Conservation (phyloP, 768 basidiomycete species). For the Leucogyrophana mollusca region DNA sequence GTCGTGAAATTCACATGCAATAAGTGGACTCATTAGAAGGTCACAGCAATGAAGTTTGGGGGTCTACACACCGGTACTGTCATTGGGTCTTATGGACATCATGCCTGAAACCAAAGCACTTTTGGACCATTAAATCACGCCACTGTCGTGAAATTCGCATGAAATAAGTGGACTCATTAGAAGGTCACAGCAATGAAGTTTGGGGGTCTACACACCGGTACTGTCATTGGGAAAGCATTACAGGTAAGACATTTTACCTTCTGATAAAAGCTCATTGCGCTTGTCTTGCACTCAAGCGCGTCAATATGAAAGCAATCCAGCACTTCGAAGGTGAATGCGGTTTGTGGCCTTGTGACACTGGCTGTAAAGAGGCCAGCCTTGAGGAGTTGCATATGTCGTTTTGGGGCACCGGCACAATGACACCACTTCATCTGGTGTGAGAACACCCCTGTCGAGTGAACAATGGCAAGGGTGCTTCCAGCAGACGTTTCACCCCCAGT, state of each 20-base stretch:
- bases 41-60: no score
- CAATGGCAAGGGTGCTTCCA: no score
- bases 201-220: background rate
- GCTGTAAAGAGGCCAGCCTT: slow-evolving; percentile 11
- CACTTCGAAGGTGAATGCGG: slow-evolving; percentile 19
- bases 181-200: slow-evolving; percentile 2
- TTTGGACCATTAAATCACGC: background rate
- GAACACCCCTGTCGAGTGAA: slow-evolving; percentile 5
- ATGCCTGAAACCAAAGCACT: background rate
- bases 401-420: background rate
- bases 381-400: slow-evolving; percentile 19
- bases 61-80: no score
- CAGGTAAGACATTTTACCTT: background rate
- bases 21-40: no score
- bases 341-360: slow-evolving; percentile 8
- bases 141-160: slow-evolving; percentile 1
- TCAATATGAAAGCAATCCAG: slow-evolving; percentile 20
- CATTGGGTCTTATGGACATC: background rate
- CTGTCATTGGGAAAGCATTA: slow-evolving; percentile 1
- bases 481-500: no score
- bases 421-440: slow-evolving; percentile 1
- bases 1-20: background rate
- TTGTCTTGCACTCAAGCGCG: slow-evolving; percentile 13
- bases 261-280: slow-evolving; percentile 2
- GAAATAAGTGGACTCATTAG: no score